Evolutionary conservation across 306 rosid genomes (phyloP), one percentile per base, ranked within the genome.

Genomic region (Astragalus glycyphyllos): DNA sequence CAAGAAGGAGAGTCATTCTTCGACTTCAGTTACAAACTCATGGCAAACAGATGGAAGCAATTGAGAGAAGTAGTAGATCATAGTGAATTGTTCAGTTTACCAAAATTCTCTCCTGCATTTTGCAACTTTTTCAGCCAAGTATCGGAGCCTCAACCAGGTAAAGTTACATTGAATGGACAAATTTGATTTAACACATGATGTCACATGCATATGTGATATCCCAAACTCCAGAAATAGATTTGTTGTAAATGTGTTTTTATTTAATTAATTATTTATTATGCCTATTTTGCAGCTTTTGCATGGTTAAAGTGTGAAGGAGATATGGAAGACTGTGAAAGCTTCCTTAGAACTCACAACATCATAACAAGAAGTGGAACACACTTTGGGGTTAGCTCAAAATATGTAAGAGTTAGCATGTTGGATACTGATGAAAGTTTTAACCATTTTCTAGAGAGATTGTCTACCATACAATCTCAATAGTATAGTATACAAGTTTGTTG

Each of bases 111-210:
- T 2, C 85, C 86, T 4, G 82, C 81, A 1, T 80, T 74, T 58
- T 92, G 98, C 89, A 78, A 77, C 49, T 92, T 88, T 66, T 86
- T 86, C 59, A 63, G 77, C 35, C 84, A 70, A 17, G 59, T 48
- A 49, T 57, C 69, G 34, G 86, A 82, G 80, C 85, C 97, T 61
- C 96, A 81, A 50, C 96, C 98, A 80, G 98, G 98, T 86, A 84
- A 1, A 26, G 6, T 31, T 14, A 23, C 6, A 15, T 71, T 34
- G 1, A 48, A 48, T 26, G 34, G 53, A 7, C 26, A 16, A 62
- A 9, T 14, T 70, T 38, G 14, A 44, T 41, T 29, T 45, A 3
- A 51, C 23, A 20, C 23, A 20, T 20, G 6, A n/a, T n/a, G n/a
- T n/a, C n/a, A n/a, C 59, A 56, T 53, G 65, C 12, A 31, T n/a